phyloP scores from a whole-genome alignment of 129 eudicot species.

The Flaveria linearis region DNA sequence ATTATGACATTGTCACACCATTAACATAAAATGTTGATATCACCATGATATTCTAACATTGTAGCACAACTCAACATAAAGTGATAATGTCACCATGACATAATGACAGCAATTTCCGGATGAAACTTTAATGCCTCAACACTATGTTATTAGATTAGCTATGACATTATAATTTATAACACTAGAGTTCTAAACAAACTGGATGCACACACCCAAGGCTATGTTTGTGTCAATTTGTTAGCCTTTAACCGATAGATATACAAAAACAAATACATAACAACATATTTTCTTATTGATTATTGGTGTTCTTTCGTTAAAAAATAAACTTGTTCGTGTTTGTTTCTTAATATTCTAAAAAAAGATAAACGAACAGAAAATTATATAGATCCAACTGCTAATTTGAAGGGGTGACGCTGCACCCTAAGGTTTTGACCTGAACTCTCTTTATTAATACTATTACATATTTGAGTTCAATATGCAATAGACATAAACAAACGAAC shows the following conservation, averaged over 20 bases:
- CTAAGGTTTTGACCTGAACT: not conserved
- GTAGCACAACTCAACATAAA: not conserved
- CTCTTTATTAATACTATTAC: not conserved
- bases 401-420: not conserved
- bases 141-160: slow-evolving; percentile 2
- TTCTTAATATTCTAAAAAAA: too few species aligned
- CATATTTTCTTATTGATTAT: not conserved
- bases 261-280: not conserved
- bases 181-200: not conserved
- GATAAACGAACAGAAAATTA: too few species aligned
- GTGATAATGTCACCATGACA: not conserved
- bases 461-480: too few species aligned
- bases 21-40: too few species aligned
- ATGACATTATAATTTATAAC: not conserved
- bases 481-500: not conserved
- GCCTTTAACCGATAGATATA: not conserved
- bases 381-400: not conserved
- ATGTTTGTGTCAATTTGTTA: not conserved
- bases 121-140: not conserved
- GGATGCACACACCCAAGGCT: not conserved
- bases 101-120: not conserved
- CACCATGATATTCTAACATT: not conserved
- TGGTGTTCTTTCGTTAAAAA: not conserved
- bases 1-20: too few species aligned
- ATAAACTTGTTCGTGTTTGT: too few species aligned